Evolutionary conservation across 306 rosid species (phyloP).

Genomic region (Citrullus amarus): DNA sequence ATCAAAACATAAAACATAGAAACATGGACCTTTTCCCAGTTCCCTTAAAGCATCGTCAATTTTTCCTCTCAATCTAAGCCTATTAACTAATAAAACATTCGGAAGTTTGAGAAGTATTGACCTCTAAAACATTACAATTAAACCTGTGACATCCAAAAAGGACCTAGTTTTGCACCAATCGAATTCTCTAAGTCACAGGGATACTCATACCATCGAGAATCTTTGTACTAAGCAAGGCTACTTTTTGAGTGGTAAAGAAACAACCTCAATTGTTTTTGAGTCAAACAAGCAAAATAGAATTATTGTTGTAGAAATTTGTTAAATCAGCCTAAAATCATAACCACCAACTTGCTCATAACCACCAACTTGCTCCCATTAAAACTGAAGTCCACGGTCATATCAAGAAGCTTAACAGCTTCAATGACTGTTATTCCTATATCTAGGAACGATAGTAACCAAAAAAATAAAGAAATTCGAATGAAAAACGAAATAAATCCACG

Average conservation of each 20-base stretch:
- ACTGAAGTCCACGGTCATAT: neutral
- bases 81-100: neutral
- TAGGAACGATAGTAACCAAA: neutral
- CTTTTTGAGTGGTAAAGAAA: neutral
- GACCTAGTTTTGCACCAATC: neutral
- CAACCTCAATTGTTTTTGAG: neutral
- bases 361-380: neutral
- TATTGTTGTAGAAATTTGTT: neutral
- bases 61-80: neutral
- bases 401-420: neutral
- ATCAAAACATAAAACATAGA: neutral
- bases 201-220: neutral
- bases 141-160: neutral
- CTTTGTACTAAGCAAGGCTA: neutral
- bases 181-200: too few species aligned
- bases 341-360: neutral
- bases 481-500: neutral
- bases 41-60: neutral
- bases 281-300: neutral
- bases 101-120: neutral
- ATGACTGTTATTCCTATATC: neutral
- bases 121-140: neutral
- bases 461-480: neutral
- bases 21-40: neutral
- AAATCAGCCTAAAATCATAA: neutral